Conservation (phyloP, 1,284 basidiomycete genomes). For the Sporisorium exsertum region DNA sequence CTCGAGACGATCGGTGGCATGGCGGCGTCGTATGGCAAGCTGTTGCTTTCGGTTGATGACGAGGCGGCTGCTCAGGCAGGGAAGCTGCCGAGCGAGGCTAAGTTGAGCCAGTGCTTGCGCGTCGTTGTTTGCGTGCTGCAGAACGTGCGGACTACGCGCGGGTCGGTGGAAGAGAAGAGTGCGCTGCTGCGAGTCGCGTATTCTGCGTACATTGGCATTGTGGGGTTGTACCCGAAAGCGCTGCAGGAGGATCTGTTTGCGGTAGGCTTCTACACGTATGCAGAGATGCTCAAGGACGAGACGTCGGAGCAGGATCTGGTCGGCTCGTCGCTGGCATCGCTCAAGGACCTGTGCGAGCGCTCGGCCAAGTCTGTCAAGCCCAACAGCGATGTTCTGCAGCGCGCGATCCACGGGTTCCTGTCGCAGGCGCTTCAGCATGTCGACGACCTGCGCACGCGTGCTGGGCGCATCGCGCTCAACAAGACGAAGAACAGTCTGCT, state of each 20-base stretch:
- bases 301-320: constrained; percentile 56
- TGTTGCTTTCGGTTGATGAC: constrained; percentile 55
- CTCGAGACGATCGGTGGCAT: constrained; percentile 79
- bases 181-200: constrained; percentile 79
- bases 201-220: constrained; percentile 77
- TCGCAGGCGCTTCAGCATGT: constrained; percentile 86
- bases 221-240: constrained; percentile 74
- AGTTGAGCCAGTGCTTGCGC: constrained; percentile 79
- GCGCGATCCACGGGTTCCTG: constrained; percentile 83
- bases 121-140: constrained; percentile 84
- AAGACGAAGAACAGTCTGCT: constrained; percentile 93
- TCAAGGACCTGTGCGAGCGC: constrained; percentile 59
- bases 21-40: constrained; percentile 74
- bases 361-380: constrained; percentile 59
- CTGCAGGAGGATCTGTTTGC: constrained; percentile 81
- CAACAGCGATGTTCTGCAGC: constrained; percentile 69
- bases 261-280: constrained; percentile 83
- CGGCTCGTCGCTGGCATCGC: constrained; percentile 51
- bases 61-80: constrained; percentile 30
- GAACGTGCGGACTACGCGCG: constrained; percentile 74
- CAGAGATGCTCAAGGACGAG: constrained; percentile 73
- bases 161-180: constrained; percentile 69
- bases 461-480: constrained; percentile 80
- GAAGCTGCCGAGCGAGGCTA: constrained; percentile 70
- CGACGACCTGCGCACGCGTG: constrained; percentile 79